A percentile compares a stretch with the other conserved stretches of the same genome.
Conservation (phyloP, 2,329 filamentous ascomycete genomes). For the Penicillium sp. region DNA sequence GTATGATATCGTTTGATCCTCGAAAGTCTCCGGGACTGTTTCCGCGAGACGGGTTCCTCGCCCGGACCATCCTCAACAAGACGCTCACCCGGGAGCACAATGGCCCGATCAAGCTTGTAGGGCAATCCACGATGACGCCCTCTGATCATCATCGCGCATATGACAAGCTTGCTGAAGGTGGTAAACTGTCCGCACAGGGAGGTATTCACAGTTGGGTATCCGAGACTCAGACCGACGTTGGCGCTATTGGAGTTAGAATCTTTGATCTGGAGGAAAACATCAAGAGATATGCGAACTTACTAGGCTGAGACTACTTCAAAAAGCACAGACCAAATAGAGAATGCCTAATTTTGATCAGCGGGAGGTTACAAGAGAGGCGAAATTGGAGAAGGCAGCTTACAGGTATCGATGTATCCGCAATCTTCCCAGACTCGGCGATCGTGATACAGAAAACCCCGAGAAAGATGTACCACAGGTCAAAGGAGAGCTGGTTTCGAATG, state of each 20-base stretch:
- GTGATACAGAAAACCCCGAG: conserved; percentile 61
- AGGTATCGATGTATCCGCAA: conserved; percentile 30
- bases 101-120: conserved; percentile 55
- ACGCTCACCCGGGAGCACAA: conserved; percentile 30
- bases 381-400: conserved; percentile 18
- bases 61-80: too few species aligned
- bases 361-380: not conserved
- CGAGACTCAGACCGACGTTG: conserved; percentile 39
- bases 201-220: conserved; percentile 32
- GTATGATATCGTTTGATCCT: too few species aligned
- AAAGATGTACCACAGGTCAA: conserved; percentile 67
- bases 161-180: conserved; percentile 55
- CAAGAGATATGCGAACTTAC: conserved; percentile 26
- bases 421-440: conserved; percentile 53
- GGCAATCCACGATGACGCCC: conserved; percentile 59
- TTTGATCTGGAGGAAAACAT: conserved; percentile 2
- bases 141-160: conserved; percentile 59
- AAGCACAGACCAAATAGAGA: conserved; percentile 59
- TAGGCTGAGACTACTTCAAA: conserved; percentile 47
- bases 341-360: conserved; percentile 29
- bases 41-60: too few species aligned
- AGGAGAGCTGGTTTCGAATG: conserved; percentile 63
- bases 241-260: conserved; percentile 23
- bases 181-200: conserved; percentile 50
- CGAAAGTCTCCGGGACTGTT: too few species aligned